Base-by-base conservation (phyloP, 1,284 basidiomycete genomes). In the Polyporus tsugae region DNA sequence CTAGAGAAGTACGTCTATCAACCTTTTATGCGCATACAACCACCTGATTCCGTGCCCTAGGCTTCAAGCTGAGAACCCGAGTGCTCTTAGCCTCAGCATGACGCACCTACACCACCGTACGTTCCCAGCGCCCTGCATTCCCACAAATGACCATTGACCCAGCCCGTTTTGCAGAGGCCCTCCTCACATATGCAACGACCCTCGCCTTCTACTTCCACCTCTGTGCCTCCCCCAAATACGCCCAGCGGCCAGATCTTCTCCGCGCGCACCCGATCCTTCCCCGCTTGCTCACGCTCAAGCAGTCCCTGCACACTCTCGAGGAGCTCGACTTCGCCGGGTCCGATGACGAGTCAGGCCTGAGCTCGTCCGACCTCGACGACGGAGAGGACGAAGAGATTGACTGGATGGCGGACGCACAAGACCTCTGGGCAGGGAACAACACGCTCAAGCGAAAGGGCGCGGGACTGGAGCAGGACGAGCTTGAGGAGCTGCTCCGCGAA, bases 151-250 rank as follows among this genome's bases (percentile, higher is more conserved):
- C 17, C 15, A 6, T 33, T 55, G 52, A 29, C 29, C 15, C 52
- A 33, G 19, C 36, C 19, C 53, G 49, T 22, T 38, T 65, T 63
- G 22, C 78, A 96, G 95, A 98, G 84, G 89, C 95, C 1, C 85
- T 98, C 2, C 82, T 97, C 57, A 95, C 96, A 10, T 99, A 99
- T 79, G 87, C 94, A 10, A 95, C 96, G 1, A 93, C 91, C 1
- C 90, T 99, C 58, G 93, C 96, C 0, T 99, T 97, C 83, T 99
- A 98, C 82, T 85, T 99, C 62, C 91, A 97, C 79, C 86, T 99
- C 35, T 90, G 95, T 17, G 84, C 93, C 25, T 87, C 87, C 63
- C 82, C 87, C 53, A 87, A 91, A 81, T 88, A 93, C 78, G 80
- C 85, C 52, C 78, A 84, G 72, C 82, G 86, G 19, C 92, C 93